Percentiles rank a stretch among this genome's conserved stretches.
phyloP scores from a whole-genome alignment of 768 basidiomycete species.

The Mycena maculata region DNA sequence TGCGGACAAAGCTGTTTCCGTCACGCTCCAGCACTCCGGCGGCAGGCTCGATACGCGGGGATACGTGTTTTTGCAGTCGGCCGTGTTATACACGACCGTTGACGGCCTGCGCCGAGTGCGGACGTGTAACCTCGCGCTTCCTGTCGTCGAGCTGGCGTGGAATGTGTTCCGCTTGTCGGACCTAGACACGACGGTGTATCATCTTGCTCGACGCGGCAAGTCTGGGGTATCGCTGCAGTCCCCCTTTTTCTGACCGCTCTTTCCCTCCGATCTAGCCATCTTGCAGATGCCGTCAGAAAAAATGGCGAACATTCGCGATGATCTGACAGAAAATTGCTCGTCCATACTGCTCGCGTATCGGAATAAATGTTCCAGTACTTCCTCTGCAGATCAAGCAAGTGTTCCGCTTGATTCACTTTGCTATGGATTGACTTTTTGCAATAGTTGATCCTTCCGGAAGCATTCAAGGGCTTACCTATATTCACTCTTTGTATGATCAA shows the following conservation, averaged over 20 bases:
- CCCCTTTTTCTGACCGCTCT: conserved; percentile 10
- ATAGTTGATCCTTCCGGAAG: conserved; percentile 94
- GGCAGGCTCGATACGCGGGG: conserved; percentile 72
- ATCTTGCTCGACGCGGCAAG: conserved; percentile 84
- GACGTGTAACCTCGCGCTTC: conserved; percentile 86
- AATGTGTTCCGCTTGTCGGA: conserved; percentile 94
- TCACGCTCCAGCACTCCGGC: conserved; percentile 78
- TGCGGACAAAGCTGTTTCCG: conserved; percentile 83
- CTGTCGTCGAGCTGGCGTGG: conserved; percentile 84
- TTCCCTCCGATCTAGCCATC: conserved; percentile 70
- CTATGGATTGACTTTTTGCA: conserved; percentile 25
- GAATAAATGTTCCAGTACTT: conserved; percentile 85
- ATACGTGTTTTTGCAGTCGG: conserved; percentile 86
- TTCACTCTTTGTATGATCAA: conserved; percentile 87
- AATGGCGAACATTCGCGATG: conserved; percentile 83
- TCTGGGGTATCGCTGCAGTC: conserved; percentile 9
- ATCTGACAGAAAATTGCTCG: conserved; percentile 86
- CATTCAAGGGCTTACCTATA: conserved; percentile 86
- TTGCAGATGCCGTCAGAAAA: conserved; percentile 67
- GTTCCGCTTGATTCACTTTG: background rate
- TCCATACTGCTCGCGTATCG: conserved; percentile 88
- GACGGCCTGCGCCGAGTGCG: conserved; percentile 86
- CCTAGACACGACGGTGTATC: conserved; percentile 82
- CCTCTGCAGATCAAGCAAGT: conserved; percentile 81
- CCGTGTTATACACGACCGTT: conserved; percentile 85